Base-by-base conservation (phyloP, 306 rosid genomes). In the Arachis stenosperma region DNA sequence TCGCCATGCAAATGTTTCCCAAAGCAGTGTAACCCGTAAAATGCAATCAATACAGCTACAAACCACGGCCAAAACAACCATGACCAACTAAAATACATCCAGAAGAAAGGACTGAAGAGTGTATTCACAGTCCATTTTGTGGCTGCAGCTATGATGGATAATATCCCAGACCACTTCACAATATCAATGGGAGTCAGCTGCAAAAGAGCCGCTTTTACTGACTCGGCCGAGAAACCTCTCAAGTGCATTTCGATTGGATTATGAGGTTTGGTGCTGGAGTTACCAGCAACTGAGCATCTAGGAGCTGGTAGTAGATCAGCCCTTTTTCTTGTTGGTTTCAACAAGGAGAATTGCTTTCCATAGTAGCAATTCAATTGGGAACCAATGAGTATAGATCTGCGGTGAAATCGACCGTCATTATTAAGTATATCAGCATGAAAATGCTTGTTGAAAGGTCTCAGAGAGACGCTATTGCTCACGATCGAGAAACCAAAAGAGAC, bases 1-100 rank as follows among this genome's bases (percentile, higher is more conserved):
- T 89, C 91, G 1, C 95, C 92, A 8, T 47, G 71, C 37, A 78
- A 12, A 53, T 94, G 92, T 81, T 87, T 94, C 29, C 83, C 74
- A 74, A 85, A 89, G 84, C 96, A 76, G 55, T 82, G 83, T 48
- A 89, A 50, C 57, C 98, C 98, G 56, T 88, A 94, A 64, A 78
- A 72, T 36, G 88, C 92, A 61, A 88, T 50, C 11, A 58, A 65
- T 53, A 75, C 12, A 60, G 96, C 96, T 55, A 84, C 74, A 66
- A 80, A 42, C 96, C 96, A 88, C 0, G 99, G 99, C 99, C 99
- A 94, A 81, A 91, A 94, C 80, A 89, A 11, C 97, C 98, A 94
- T 54, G 84, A 84, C 98, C 97, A 89, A 86, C 98, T 91, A 75
- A 91, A 89, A 81, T 94, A 94, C 97, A 91, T 91, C 97, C 98